Evolutionary conservation across 2,329 filamentous ascomycete species (phyloP), one percentile per base, ranked within the genome.

Genomic region (Rhinocladiella similis): DNA sequence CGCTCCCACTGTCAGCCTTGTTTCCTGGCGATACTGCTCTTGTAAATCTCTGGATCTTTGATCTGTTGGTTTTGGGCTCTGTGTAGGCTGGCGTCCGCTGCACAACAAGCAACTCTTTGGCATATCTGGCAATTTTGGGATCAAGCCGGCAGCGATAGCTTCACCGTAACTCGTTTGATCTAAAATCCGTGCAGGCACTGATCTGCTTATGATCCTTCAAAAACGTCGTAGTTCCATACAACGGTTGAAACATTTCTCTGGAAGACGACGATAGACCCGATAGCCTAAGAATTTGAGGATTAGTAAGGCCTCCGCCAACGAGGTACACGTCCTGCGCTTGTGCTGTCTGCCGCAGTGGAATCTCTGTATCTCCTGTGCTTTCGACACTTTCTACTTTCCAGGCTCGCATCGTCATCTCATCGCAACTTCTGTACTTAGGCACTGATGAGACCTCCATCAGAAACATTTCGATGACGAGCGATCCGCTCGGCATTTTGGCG

Each of bases 221-320:
- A 76, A 55, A 69, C 59, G 3, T 65, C 58, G 50, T 76, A 78
- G 53, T 77, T 68, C 77, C 77, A 80, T 10, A 75, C 70, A 3
- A 69, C 65, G 1, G 76, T 74, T 80, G 77, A 55, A 78, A 77
- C 38, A 69, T 68, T 3, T 72, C 63, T 12, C 76, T 75, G 36
- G 71, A 58, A 61, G 75, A 79, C 0, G 49, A 47, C 2, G 60
- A 56, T 0, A 63, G 60, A 1, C 67, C 67, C 22, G 64, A 64
- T 18, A 70, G 63, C 1, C 68, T 66, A 3, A 59, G 61, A 1
- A 63, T 45, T 39, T 61, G 61, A 14, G 61, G 61, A 18, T 50
- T 36, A 22, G 56, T 53, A 3, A 63, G 71, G 18, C 78, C 75
- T 3, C 77, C 76, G 19, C 70, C 68, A 3, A 73, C 73, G 3